These are phyloP conservation scores for Pisolithus microcarpus DNA, from an alignment of 768 basidiomycete genomes.

Conservation along the genomic window DNA sequence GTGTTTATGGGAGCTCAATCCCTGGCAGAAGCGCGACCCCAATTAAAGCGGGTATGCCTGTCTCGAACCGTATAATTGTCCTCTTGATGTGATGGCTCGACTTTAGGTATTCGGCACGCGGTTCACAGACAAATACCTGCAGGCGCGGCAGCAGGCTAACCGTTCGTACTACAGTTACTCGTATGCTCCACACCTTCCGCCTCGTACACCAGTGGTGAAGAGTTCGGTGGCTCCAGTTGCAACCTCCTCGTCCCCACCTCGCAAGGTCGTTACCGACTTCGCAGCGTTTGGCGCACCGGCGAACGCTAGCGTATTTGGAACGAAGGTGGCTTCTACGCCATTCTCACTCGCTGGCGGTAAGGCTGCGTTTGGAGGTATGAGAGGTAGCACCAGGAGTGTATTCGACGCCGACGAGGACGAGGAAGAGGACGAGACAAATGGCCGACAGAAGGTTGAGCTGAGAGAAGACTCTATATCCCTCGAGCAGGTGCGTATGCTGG, in stretches of 20 bases:
- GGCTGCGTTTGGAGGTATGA: slow-evolving; percentile 79
- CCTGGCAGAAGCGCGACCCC: slow-evolving; percentile 65
- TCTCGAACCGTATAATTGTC: slow-evolving; percentile 3
- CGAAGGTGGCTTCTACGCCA: slow-evolving; percentile 73
- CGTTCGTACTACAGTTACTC: slow-evolving; percentile 50
- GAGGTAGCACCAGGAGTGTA: slow-evolving; percentile 30
- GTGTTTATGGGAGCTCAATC: slow-evolving; percentile 72
- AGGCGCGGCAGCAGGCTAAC: slow-evolving; percentile 53
- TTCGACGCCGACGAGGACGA: slow-evolving; percentile 70
- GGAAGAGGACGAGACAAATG: slow-evolving; percentile 54
- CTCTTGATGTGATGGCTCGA: slow-evolving; percentile 3
- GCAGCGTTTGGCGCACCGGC: slow-evolving; percentile 76
- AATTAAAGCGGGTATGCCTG: slow-evolving; percentile 63
- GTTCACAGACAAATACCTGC: slow-evolving; percentile 94
- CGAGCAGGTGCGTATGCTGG: slow-evolving; percentile 64
- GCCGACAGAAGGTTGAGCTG: slow-evolving; percentile 68
- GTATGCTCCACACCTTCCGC: slow-evolving; percentile 42
- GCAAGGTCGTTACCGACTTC: slow-evolving; percentile 86
- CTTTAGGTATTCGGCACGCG: slow-evolving; percentile 85
- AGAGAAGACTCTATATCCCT: slow-evolving; percentile 81
- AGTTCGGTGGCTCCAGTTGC: slow-evolving; percentile 16
- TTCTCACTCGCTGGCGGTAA: slow-evolving; percentile 73
- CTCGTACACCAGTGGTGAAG: slow-evolving; percentile 37
- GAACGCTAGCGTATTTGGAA: slow-evolving; percentile 74
- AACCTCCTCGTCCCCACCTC: slow-evolving; percentile 56